Evolutionary conservation across 768 basidiomycete species (phyloP), one percentile per base, ranked within the genome.

Genomic region (Lactifluus echinatus): DNA sequence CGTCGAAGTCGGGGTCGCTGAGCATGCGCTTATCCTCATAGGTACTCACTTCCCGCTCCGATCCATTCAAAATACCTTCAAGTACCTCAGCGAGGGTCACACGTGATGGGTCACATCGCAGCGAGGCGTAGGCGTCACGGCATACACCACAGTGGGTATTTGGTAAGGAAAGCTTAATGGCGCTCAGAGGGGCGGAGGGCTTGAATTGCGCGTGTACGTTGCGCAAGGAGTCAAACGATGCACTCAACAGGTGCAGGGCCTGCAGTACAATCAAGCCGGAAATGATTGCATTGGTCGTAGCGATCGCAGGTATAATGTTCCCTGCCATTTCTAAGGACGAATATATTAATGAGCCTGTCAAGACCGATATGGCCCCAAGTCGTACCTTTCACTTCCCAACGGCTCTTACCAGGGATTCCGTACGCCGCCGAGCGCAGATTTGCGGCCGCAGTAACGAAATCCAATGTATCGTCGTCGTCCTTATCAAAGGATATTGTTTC

Each of bases 231-330:
- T 74, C 66, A 66, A 85, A 81, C 12, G 77, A 80, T 63, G 78
- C 80, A 36, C 82, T 84, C 34, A 98, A 76, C 42, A 96, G 76
- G 56, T 93, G 87, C 21, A 97, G 73, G 0, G 93, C 89, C 69
- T 97, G 94, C 44, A 97, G 78, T 23, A 98, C 93, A 67, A 98
- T 93, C 37, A 95, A 75, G 0, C 95, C 96, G 0, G 96, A 88
- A 63, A 98, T 84, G 70, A 99, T 90, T 10, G 96, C 96, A 69
- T 99, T 99, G 23, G 96, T 99, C 3, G 96, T 99, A 4, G 96
- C 96, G 65, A 99, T 98, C 1, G 96, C 96, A 6, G 96, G 96
- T 62, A 98, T 99, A 66, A 99, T 98, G 71, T 99, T 99, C 10
- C 96, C 96, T 0, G 96, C 96, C 91, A 97, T 98, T 72, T 97